Percentiles rank a stretch among this genome's conserved stretches.
Evolutionary conservation across 2,329 filamentous ascomycete genomes (phyloP).

Genomic region (Claviceps sp.): DNA sequence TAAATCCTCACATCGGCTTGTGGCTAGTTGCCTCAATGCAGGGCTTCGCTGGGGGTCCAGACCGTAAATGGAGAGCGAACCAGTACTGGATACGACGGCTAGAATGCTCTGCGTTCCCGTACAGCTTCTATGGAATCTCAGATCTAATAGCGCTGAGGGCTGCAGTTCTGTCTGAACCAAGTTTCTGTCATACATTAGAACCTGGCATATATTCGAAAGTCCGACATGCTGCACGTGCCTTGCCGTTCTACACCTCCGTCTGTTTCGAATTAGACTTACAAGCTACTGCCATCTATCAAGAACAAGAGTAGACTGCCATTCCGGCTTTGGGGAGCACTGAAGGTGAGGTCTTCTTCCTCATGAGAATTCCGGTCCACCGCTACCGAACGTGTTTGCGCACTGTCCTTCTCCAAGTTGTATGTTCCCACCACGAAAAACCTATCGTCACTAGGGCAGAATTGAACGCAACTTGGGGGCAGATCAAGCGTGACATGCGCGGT

Average conservation of each 20-base stretch:
- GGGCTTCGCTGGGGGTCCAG: constrained; percentile 27
- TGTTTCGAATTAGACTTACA: constrained; percentile 36
- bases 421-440: constrained; percentile 70
- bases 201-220: background rate
- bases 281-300: constrained; percentile 31
- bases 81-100: constrained; percentile 67
- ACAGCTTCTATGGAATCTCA: constrained; percentile 56
- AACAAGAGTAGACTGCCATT: constrained; percentile 65
- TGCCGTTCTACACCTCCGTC: background rate
- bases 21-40: constrained; percentile 26
- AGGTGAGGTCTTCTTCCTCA: constrained; percentile 4
- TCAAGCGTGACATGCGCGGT: constrained; percentile 41
- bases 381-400: constrained; percentile 11
- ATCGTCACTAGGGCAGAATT: constrained; percentile 51
- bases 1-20: constrained; percentile 34
- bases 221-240: background rate
- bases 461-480: constrained; percentile 64
- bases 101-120: constrained; percentile 37
- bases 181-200: constrained; percentile 3
- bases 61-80: constrained; percentile 51
- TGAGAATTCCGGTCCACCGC: constrained; percentile 8
- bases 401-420: constrained; percentile 55
- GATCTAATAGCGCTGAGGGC: constrained; percentile 66
- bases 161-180: constrained; percentile 44
- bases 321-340: constrained; percentile 42